Conservation (phyloP, 192 early-diverging fungal species). For the Coemansia sp. region DNA sequence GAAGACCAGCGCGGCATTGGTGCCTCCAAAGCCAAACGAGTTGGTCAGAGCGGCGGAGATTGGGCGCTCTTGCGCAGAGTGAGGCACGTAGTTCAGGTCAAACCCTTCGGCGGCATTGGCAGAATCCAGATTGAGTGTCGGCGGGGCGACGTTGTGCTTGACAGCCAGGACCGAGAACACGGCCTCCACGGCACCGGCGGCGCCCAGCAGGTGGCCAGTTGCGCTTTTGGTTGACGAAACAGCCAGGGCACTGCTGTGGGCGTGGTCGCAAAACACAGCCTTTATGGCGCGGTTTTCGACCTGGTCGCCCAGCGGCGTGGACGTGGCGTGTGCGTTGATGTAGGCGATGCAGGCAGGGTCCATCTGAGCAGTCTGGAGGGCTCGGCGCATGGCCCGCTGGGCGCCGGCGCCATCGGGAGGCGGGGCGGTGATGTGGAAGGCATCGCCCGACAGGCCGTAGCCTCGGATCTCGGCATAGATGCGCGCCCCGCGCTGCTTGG, state of each 20-base stretch:
- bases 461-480: conserved; percentile 89
- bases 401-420: conserved; percentile 82
- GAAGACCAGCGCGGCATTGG: conserved; percentile 70
- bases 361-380: conserved; percentile 61
- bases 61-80: conserved; percentile 57
- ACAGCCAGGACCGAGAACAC: conserved; percentile 82
- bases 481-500: conserved; percentile 71
- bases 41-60: conserved; percentile 74
- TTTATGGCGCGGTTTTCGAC: conserved; percentile 86
- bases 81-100: conserved; percentile 78
- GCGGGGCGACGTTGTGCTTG: conserved; percentile 66
- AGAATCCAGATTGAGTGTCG: conserved; percentile 74
- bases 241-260: conserved; percentile 47
- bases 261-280: conserved; percentile 57
- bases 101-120: conserved; percentile 55
- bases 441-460: conserved; percentile 89
- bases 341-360: conserved; percentile 68
- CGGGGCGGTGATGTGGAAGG: conserved; percentile 91
- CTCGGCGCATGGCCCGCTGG: conserved; percentile 78
- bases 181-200: conserved; percentile 90
- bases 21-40: conserved; percentile 91
- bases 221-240: conserved; percentile 91
- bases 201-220: conserved; percentile 91
- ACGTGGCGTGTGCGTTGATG: conserved; percentile 93
- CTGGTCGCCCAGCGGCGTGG: conserved; percentile 77